A percentile compares a stretch with the other conserved stretches of the same genome.
Conservation (phyloP, 2,329 filamentous ascomycete species). For the Coniosporium tulheliwenetii region DNA sequence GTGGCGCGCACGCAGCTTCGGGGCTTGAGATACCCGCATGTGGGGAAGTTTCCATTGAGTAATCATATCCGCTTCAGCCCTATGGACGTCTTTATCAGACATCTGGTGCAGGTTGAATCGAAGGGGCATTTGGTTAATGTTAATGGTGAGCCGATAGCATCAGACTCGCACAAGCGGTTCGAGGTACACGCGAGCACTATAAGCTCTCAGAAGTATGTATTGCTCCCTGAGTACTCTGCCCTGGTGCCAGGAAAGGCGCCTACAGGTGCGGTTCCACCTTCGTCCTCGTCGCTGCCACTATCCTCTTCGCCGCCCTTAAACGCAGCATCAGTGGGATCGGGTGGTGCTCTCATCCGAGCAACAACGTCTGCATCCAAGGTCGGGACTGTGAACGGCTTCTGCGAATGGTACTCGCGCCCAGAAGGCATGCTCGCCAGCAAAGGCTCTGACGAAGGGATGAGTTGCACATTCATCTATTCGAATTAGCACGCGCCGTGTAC, state of each 20-base stretch:
- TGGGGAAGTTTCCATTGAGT: too few species aligned
- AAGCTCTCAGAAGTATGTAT: constrained; percentile 1
- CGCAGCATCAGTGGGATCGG: constrained; percentile 28
- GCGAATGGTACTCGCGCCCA: constrained; percentile 67
- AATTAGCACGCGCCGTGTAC: constrained; percentile 27
- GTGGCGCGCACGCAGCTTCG: too few species aligned
- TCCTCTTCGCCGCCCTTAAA: constrained; percentile 29
- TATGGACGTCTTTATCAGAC: too few species aligned
- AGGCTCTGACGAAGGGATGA: constrained; percentile 54
- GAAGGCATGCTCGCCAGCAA: constrained; percentile 70
- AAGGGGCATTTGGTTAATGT: too few species aligned
- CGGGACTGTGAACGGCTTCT: constrained; percentile 53
- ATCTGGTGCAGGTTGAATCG: too few species aligned
- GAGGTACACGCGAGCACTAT: too few species aligned
- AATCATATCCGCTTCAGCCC: too few species aligned
- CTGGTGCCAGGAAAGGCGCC: constrained; percentile 37
- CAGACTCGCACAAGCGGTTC: too few species aligned
- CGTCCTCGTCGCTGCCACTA: constrained; percentile 22
- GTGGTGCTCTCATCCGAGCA: constrained; percentile 39
- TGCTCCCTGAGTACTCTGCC: constrained; percentile 23
- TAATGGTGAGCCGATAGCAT: too few species aligned
- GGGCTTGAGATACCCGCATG: too few species aligned
- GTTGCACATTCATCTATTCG: constrained; percentile 50
- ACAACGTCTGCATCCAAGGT: constrained; percentile 49
- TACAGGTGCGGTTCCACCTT: constrained; percentile 15